Conservation (phyloP, 2,329 filamentous ascomycete genomes). For the Penicillium sp. region DNA sequence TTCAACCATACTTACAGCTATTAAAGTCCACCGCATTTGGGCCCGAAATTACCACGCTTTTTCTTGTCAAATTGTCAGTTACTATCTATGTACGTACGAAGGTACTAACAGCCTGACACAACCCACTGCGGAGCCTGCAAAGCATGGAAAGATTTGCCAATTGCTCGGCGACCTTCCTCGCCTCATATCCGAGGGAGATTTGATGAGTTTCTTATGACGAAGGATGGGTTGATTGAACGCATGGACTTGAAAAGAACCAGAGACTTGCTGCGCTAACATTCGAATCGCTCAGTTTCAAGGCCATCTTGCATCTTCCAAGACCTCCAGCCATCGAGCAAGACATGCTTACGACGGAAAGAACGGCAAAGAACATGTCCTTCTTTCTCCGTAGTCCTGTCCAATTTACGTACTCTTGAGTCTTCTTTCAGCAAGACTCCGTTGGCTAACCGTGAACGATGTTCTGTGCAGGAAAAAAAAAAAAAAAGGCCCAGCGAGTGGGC, state of each 20-base stretch:
- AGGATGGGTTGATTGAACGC: not conserved
- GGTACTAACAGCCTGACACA: conserved; percentile 4
- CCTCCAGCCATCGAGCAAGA: not conserved
- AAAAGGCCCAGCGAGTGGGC: conserved; percentile 9
- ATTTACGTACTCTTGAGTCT: not conserved
- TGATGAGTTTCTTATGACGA: not conserved
- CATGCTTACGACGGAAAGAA: conserved; percentile 5
- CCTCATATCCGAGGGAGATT: not conserved
- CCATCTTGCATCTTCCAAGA: not conserved
- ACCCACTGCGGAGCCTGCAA: conserved; percentile 31
- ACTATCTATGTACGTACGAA: not conserved
- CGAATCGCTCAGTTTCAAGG: not conserved
- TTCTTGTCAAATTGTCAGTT: not conserved
- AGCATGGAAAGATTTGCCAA: conserved; percentile 1
- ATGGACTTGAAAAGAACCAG: not conserved
- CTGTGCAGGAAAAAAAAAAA: not conserved
- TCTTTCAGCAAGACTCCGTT: not conserved
- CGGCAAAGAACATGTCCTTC: not conserved
- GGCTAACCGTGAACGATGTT: not conserved
- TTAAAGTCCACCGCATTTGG: conserved; percentile 25
- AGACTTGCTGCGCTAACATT: not conserved
- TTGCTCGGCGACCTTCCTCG: not conserved
- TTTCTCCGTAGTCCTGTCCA: not conserved
- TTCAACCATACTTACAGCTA: not conserved
- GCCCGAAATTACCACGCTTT: conserved; percentile 18